Conservation (phyloP, 1,284 basidiomycete genomes). For the Sphagnurus paluster region DNA sequence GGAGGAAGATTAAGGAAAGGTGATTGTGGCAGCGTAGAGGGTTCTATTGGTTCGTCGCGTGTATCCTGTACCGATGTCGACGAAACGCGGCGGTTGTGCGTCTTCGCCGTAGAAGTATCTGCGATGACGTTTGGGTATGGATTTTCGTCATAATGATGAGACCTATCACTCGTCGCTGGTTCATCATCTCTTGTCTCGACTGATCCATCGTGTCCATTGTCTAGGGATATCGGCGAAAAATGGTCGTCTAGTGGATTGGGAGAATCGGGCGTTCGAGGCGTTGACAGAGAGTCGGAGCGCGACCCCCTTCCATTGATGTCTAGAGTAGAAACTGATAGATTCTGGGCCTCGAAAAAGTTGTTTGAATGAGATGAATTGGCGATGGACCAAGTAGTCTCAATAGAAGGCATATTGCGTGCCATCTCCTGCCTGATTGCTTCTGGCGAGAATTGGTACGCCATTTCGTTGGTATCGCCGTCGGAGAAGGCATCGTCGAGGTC, state of each 20-base stretch:
- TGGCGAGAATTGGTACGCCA: slow-evolving; percentile 53
- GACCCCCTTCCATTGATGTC: slow-evolving; percentile 42
- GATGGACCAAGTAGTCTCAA: slow-evolving; percentile 28
- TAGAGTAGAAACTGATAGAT: slow-evolving; percentile 59
- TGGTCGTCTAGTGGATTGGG: slow-evolving; percentile 31
- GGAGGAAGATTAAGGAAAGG: slow-evolving; percentile 13
- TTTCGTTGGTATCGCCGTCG: slow-evolving; percentile 50
- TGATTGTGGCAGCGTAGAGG: slow-evolving; percentile 7
- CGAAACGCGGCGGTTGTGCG: slow-evolving; percentile 15
- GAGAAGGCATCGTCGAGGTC: slow-evolving; percentile 71
- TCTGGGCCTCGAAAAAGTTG: slow-evolving; percentile 33
- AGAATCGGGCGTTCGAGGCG: slow-evolving; percentile 18
- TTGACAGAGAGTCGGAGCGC: slow-evolving; percentile 25
- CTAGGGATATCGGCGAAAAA: slow-evolving; percentile 46
- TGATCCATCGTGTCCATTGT: slow-evolving; percentile 17
- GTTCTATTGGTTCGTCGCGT: slow-evolving; percentile 6
- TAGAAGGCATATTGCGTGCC: slow-evolving; percentile 42
- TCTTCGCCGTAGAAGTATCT: slow-evolving; percentile 30
- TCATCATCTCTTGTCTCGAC: slow-evolving; percentile 13
- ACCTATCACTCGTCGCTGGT: slow-evolving; percentile 4
- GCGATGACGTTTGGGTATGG: slow-evolving; percentile 48
- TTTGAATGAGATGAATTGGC: slow-evolving; percentile 25
- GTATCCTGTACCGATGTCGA: slow-evolving; percentile 4
- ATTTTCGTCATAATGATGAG: slow-evolving; percentile 14
- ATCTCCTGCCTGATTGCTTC: slow-evolving; percentile 61